Percentiles rank a stretch among this genome's conserved stretches.
Conservation (phyloP, 495 filamentous ascomycete genomes). For the Friedmanniomyces simplex region DNA sequence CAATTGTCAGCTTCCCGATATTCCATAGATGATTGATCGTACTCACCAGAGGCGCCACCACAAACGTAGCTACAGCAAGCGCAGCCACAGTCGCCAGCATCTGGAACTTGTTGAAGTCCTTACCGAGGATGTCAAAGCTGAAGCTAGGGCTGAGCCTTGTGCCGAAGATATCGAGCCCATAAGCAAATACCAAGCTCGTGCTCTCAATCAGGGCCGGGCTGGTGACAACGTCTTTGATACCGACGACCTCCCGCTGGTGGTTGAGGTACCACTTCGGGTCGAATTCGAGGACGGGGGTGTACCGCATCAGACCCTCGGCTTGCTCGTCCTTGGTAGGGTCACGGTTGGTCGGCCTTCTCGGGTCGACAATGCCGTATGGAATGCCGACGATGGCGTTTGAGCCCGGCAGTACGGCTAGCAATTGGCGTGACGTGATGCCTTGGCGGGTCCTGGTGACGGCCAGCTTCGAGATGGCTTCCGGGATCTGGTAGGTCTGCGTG, state of each 20-base stretch:
- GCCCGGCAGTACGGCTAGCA: slow-evolving; percentile 65
- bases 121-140: slow-evolving; percentile 84
- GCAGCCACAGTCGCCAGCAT: slow-evolving; percentile 74
- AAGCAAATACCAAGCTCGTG: slow-evolving; percentile 83
- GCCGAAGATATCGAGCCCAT: slow-evolving; percentile 79
- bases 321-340: slow-evolving; percentile 68
- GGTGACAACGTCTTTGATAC: slow-evolving; percentile 60
- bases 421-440: slow-evolving; percentile 76
- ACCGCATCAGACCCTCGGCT: slow-evolving; percentile 74
- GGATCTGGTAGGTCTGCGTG: slow-evolving; percentile 68
- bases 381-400: slow-evolving; percentile 66
- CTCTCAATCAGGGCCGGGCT: slow-evolving; percentile 78
- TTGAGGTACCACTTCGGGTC: slow-evolving; percentile 72
- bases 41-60: slow-evolving; percentile 76
- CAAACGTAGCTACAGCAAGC: slow-evolving; percentile 57
- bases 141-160: slow-evolving; percentile 74
- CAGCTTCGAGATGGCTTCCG: slow-evolving; percentile 64
- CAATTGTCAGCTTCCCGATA: slow-evolving; percentile 8
- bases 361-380: slow-evolving; percentile 68
- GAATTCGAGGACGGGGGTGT: slow-evolving; percentile 66
- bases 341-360: slow-evolving; percentile 75
- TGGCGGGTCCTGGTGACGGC: slow-evolving; percentile 81
- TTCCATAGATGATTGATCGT: neutral
- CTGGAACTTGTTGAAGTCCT: slow-evolving; percentile 82
- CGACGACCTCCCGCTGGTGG: slow-evolving; percentile 73